Evolutionary conservation across 2,329 filamentous ascomycete genomes (phyloP).

Genomic region (Cladosporium sp.): DNA sequence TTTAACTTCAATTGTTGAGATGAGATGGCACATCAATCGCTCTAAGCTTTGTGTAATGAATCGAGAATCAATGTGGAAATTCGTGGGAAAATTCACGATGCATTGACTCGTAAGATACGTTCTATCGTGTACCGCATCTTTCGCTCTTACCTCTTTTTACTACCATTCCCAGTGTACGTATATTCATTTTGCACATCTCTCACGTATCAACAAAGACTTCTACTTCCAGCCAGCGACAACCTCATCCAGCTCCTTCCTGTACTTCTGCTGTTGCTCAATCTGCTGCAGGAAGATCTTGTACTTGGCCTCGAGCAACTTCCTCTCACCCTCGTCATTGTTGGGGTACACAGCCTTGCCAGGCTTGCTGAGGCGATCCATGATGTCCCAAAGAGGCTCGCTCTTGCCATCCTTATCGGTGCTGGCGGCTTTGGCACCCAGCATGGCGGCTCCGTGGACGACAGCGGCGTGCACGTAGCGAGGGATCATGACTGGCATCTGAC

Average conservation of each 20-base stretch:
- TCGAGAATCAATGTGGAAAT: too few relatives aligned
- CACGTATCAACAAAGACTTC: not conserved
- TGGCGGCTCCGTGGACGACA: conserved; percentile 95
- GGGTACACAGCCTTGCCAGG: conserved; percentile 80
- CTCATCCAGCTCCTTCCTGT: conserved; percentile 72
- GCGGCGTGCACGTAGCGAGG: conserved; percentile 92
- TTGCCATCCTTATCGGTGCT: conserved; percentile 71
- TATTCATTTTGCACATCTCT: too few relatives aligned
- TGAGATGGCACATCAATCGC: not conserved
- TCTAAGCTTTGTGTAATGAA: too few relatives aligned
- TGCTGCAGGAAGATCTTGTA: conserved; percentile 96
- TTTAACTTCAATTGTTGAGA: too few relatives aligned
- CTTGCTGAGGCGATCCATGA: conserved; percentile 98
- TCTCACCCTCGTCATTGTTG: conserved; percentile 66
- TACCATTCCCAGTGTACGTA: not conserved
- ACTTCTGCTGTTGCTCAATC: conserved; percentile 78
- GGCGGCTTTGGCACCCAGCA: conserved; percentile 97
- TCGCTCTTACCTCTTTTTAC: not conserved
- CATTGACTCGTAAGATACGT: not conserved
- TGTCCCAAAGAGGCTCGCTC: conserved; percentile 86
- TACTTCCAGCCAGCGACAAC: conserved; percentile 36
- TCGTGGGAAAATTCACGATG: too few relatives aligned
- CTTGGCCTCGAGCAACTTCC: conserved; percentile 77
- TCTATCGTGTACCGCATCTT: not conserved
- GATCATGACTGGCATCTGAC: conserved; percentile 88